Evolutionary conservation across 495 filamentous ascomycete genomes (phyloP).

Genomic region (Echria macrotheca): DNA sequence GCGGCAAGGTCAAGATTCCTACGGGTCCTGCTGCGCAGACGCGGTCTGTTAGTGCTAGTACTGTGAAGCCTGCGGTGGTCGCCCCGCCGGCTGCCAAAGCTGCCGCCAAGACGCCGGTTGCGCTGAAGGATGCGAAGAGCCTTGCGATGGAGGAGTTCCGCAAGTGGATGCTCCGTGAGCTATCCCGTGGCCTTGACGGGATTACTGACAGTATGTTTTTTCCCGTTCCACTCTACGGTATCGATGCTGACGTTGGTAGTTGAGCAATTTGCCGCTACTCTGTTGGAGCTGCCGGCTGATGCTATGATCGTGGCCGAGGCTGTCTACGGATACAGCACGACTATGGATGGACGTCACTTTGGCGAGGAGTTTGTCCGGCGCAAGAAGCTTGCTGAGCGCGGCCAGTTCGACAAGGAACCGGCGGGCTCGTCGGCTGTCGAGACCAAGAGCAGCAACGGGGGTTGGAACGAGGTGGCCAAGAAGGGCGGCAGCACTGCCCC

Average conservation of each 20-base stretch:
- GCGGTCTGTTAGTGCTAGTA: conserved; percentile 51
- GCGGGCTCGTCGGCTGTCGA: conserved; percentile 45
- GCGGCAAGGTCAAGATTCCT: conserved; percentile 79
- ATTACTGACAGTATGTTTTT: conserved; percentile 40
- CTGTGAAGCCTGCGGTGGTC: conserved; percentile 26
- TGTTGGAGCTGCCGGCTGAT: conserved; percentile 71
- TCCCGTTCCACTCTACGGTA: neutral
- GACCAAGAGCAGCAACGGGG: conserved; percentile 52
- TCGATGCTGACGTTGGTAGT: conserved; percentile 41
- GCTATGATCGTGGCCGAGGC: conserved; percentile 77
- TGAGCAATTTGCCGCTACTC: conserved; percentile 70
- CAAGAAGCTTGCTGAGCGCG: conserved; percentile 85
- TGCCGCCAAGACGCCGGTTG: conserved; percentile 26
- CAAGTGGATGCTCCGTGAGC: conserved; percentile 78
- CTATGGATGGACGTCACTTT: conserved; percentile 87
- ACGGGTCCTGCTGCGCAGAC: conserved; percentile 52
- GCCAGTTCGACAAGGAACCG: conserved; percentile 60
- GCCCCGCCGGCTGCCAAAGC: conserved; percentile 26
- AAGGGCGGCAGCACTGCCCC: conserved; percentile 51
- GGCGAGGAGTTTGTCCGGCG: conserved; percentile 91
- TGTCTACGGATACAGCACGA: conserved; percentile 77
- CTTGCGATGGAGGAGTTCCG: conserved; percentile 76
- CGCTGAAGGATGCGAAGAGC: conserved; percentile 47
- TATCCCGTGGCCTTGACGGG: conserved; percentile 50
- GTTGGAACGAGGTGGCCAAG: conserved; percentile 98